phyloP scores from a whole-genome alignment of 768 basidiomycete species.

The Mrakia gelida region DNA sequence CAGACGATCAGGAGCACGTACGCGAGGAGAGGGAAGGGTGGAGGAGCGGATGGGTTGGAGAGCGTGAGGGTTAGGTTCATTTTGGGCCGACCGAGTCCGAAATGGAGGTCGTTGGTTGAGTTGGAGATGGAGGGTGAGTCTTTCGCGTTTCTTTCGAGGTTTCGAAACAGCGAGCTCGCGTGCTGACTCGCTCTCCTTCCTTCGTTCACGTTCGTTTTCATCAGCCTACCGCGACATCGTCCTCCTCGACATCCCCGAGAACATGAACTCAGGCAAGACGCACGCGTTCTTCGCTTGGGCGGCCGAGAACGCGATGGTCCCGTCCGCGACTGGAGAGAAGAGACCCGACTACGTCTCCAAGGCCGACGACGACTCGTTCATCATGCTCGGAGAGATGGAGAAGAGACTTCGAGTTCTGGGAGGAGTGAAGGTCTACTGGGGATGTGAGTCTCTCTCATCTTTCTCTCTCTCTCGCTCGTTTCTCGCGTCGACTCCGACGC shows the following conservation, averaged over 20 bases:
- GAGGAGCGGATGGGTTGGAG: conserved; percentile 59
- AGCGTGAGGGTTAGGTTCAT: conserved; percentile 82
- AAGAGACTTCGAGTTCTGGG: conserved; percentile 76
- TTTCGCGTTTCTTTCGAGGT: background rate
- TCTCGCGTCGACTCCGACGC: too few relatives aligned
- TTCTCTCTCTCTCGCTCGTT: too few relatives aligned
- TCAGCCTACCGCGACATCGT: conserved; percentile 44
- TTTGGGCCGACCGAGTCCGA: conserved; percentile 72
- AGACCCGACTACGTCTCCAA: conserved; percentile 89
- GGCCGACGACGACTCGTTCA: conserved; percentile 90
- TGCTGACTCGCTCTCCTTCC: background rate
- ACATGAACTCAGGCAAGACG: conserved; percentile 95
- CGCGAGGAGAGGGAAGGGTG: conserved; percentile 66
- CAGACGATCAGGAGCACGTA: conserved; percentile 84
- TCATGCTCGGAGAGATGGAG: conserved; percentile 92
- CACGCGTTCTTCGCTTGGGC: conserved; percentile 92
- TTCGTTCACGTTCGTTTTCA: conserved; percentile 24
- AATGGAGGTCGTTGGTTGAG: conserved; percentile 71
- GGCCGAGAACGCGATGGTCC: conserved; percentile 82
- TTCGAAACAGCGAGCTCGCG: background rate
- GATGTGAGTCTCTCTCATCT: conserved; percentile 38
- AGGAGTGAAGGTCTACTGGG: conserved; percentile 50
- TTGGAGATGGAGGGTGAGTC: conserved; percentile 86
- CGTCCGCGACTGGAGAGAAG: conserved; percentile 50
- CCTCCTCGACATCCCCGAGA: conserved; percentile 76